These are phyloP conservation scores for Trichosanthes cucumerina DNA, from an alignment of 306 rosid species.

Conservation along the genomic window DNA sequence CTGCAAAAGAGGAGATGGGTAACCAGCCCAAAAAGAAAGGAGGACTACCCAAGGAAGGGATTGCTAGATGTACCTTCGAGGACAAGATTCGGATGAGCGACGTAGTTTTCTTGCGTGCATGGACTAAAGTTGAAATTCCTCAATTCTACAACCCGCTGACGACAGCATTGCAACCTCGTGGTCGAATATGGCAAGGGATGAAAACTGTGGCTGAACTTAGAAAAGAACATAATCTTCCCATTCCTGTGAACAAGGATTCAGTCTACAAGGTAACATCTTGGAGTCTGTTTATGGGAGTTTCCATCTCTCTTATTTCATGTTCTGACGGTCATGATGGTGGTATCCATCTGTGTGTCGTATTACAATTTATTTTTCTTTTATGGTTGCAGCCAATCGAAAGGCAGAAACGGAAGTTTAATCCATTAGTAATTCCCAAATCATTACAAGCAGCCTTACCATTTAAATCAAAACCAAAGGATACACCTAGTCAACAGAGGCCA, in stretches of 20 bases:
- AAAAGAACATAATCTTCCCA: slow-evolving; percentile 53
- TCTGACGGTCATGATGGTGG: not conserved
- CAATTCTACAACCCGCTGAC: slow-evolving; percentile 65
- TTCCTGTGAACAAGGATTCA: slow-evolving; percentile 85
- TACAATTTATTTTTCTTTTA: not conserved
- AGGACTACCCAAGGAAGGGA: slow-evolving; percentile 72
- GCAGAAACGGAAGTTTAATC: slow-evolving; percentile 61
- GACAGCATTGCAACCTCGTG: slow-evolving; percentile 83
- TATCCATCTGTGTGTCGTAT: not conserved
- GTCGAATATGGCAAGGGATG: slow-evolving; percentile 79
- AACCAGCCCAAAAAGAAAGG: slow-evolving; percentile 67
- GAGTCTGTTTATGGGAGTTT: not conserved
- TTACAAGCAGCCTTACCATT: slow-evolving; percentile 61
- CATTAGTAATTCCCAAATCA: slow-evolving; percentile 75
- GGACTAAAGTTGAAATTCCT: slow-evolving; percentile 88
- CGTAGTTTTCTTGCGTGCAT: slow-evolving; percentile 80
- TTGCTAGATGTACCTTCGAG: slow-evolving; percentile 91
- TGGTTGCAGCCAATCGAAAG: slow-evolving; percentile 65
- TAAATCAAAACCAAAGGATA: slow-evolving; percentile 63
- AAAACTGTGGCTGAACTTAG: slow-evolving; percentile 85
- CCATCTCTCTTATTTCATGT: not conserved
- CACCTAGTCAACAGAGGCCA: slow-evolving; percentile 27
- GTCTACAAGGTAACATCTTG: slow-evolving; percentile 51
- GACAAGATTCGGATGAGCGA: slow-evolving; percentile 98
- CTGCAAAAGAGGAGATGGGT: slow-evolving; percentile 80